phyloP scores from a whole-genome alignment of 352 stramenopile species.

The Phytopythium helicoides region DNA sequence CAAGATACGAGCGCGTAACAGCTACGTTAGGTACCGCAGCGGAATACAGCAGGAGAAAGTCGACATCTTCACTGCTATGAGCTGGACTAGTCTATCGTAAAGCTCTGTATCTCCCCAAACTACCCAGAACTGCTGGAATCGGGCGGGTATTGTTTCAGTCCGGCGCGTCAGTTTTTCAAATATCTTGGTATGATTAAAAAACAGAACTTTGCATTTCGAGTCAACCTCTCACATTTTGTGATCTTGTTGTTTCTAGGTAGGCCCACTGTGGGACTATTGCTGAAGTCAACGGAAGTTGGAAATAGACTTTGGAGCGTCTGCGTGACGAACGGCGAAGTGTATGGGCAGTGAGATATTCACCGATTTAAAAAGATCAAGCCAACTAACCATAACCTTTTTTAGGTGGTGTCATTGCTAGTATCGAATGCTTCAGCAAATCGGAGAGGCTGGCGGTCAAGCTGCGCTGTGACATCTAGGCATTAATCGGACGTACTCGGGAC shows the following conservation, averaged over 20 bases:
- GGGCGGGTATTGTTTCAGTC: not conserved
- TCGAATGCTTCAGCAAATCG: too few relatives aligned
- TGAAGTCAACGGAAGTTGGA: not conserved
- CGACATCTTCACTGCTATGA: not conserved
- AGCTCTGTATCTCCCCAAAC: not conserved
- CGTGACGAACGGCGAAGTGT: too few relatives aligned
- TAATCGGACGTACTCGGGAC: too few relatives aligned
- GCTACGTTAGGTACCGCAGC: not conserved
- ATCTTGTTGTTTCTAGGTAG: too few relatives aligned
- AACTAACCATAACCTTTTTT: too few relatives aligned
- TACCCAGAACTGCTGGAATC: constrained; percentile 2
- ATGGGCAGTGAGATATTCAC: too few relatives aligned
- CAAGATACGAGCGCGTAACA: not conserved
- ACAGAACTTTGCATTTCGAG: constrained; percentile 1
- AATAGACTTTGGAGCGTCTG: too few relatives aligned
- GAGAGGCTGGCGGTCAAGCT: too few relatives aligned
- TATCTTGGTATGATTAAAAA: not conserved
- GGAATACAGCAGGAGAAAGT: not conserved
- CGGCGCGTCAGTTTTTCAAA: not conserved
- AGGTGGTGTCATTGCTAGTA: too few relatives aligned
- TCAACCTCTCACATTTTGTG: too few relatives aligned
- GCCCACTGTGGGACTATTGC: not conserved
- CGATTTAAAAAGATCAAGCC: too few relatives aligned
- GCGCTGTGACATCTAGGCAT: too few relatives aligned
- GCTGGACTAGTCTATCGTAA: not conserved